Evolutionary conservation across 2,329 filamentous ascomycete genomes (phyloP), one percentile per base, ranked within the genome.

Genomic region (Colletotrichum trifolii): DNA sequence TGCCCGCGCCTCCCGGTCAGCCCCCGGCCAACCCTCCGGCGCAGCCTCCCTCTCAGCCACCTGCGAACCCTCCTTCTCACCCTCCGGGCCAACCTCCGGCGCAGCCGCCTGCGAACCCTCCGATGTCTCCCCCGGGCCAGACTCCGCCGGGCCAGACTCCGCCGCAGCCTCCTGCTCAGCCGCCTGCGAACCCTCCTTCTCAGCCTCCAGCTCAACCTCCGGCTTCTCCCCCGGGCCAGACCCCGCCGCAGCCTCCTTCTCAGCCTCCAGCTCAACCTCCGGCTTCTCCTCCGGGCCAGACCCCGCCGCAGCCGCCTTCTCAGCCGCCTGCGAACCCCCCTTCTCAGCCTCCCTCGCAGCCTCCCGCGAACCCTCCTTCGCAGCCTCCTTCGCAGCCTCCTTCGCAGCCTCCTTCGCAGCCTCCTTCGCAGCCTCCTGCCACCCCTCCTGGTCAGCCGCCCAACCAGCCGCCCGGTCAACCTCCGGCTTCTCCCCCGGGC

Each of bases 321-420:
- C 45, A 25, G 12, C 38, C 60, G n/a, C n/a, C n/a, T 7, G 33
- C 55, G 12, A 49, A 48, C 10, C 54, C 60, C 2, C 48, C 54
- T 5, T 35, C 48, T 12, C 46, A 57, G 10, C 54, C 60, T 7
- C 34, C 42, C 12, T 25, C 45, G 4, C 40, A 56, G 6, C 56
- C 56, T 35, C 43, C 62, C 6, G 11, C 47, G 15, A 45, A 57
- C 17, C 15, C 39, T 17, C 49, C 55, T 3, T 17, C 17, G 2
- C 17, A 17, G 17, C 17, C 17, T 17, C 17, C 45, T 3, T 6
- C 45, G 3, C 45, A 25, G 12, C 38, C 60, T 7, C 34, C 42
- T 8, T n/a, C 45, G 4, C 35, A 56, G 4, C 56, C 56, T 25
- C 43, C 62, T 3, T 8, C 47, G 13, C 38, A 57, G 17, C 15